phyloP scores from a whole-genome alignment of 2,329 filamentous ascomycete species.

The Fusarium sp. region DNA sequence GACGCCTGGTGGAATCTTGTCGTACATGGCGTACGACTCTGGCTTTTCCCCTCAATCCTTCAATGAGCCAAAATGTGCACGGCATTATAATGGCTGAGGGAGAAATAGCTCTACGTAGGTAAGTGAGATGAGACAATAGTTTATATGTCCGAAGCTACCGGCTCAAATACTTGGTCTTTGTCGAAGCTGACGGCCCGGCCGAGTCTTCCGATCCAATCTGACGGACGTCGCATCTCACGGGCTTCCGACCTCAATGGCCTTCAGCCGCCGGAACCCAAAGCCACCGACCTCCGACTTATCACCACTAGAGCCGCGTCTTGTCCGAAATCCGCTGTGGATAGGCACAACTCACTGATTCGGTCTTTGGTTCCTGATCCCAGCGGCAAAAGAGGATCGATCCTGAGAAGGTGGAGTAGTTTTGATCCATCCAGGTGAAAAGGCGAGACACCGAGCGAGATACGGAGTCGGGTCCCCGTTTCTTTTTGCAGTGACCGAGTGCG shows the following conservation, averaged over 20 bases:
- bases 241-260: slow-evolving; percentile 2
- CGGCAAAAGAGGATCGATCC: slow-evolving; percentile 19
- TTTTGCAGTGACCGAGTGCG: not conserved
- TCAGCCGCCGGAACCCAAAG: slow-evolving; percentile 10
- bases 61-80: not conserved
- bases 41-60: not conserved
- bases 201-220: slow-evolving; percentile 16
- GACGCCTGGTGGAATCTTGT: slow-evolving; percentile 9
- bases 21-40: slow-evolving; percentile 9
- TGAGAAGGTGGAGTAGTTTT: slow-evolving; percentile 4
- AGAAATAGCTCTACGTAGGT: not conserved
- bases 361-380: not conserved
- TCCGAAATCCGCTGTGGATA: slow-evolving; percentile 19
- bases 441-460: slow-evolving; percentile 24
- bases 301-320: not conserved
- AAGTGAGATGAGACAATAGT: not conserved
- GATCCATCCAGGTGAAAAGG: slow-evolving; percentile 14
- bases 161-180: not conserved
- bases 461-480: slow-evolving; percentile 1
- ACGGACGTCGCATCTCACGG: slow-evolving; percentile 5
- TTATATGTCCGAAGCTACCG: slow-evolving; percentile 10
- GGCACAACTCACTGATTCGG: not conserved
- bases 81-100: not conserved
- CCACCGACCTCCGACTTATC: slow-evolving; percentile 22
- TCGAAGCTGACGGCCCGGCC: not conserved